Base-by-base conservation (phyloP, 192 early-diverging fungal genomes). In the Gonapodya prolifera region DNA sequence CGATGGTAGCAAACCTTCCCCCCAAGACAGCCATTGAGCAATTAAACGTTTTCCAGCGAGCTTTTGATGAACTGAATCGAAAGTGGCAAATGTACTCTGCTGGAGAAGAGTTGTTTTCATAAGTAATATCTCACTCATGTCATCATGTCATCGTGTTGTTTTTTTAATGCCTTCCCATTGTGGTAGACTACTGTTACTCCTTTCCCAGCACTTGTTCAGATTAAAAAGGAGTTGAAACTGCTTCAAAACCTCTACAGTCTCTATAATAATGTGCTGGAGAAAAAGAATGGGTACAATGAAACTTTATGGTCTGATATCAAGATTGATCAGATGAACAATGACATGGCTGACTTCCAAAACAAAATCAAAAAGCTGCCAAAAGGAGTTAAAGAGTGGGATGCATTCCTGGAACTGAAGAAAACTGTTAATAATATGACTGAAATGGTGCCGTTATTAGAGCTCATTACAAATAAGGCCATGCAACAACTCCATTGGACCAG, bases 291-390 rank as follows among this genome's bases (percentile, higher is more conserved):
- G 0, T 90, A 90, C 84, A 85, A 86, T 69, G 89, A 90, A 70
- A 89, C 85, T 33, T 82, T 90, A 1, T 90, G 89, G 89, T 80
- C 78, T 1, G 89, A 90, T 33, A 74, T 90, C 2, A 80, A 90
- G 71, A 75, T 89, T 34, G 84, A 87, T 34, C 75, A 81, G n/a
- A 90, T 90, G 78, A 90, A 86, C 78, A 69, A 69, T 8, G 45
- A 69, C 45, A 76, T 76, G 34, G 35, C 30, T 34, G 86, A 87
- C 69, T 89, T 89, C 83, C 87, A 90, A 76, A 81, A 83, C 78
- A 89, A 89, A 70, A 89, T 89, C 79, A 89, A 89, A 78, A 89
- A 89, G 83, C 83, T 89, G 30, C 88, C 88, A 0, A 89, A 89
- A 45, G 87, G 87, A 2, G 85, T 89, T 34, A 87, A 89, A 70